Evolutionary conservation across 2,329 filamentous ascomycete species (phyloP).

Genomic region (Fusarium secorum): DNA sequence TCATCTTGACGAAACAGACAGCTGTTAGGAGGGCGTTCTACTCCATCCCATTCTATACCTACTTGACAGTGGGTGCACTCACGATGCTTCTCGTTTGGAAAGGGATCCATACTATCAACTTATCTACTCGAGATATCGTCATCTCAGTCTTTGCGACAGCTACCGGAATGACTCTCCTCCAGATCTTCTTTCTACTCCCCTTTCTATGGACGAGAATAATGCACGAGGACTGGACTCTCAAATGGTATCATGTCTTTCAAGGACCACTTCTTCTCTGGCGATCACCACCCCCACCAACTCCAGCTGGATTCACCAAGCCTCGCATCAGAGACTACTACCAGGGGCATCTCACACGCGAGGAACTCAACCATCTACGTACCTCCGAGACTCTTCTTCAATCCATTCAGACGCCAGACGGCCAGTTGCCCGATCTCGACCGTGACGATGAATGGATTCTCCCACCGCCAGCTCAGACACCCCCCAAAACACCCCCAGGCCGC

Average conservation of each 20-base stretch:
- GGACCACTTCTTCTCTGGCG: conserved; percentile 57
- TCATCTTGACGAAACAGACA: conserved; percentile 41
- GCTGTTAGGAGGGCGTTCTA: conserved; percentile 47
- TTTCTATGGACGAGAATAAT: conserved; percentile 60
- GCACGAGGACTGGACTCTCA: conserved; percentile 60
- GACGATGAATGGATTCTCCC: conserved; percentile 47
- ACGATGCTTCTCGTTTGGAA: conserved; percentile 63
- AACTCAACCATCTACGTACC: conserved; percentile 50
- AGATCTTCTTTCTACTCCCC: conserved; percentile 59
- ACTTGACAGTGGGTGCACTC: conserved; percentile 47
- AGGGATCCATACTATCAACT: conserved; percentile 42
- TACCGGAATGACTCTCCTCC: conserved; percentile 51
- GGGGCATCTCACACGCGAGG: conserved; percentile 56
- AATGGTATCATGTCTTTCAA: conserved; percentile 56
- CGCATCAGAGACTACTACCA: conserved; percentile 58
- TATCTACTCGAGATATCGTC: conserved; percentile 38
- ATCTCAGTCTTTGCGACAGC: conserved; percentile 55
- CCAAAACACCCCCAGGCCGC: conserved; percentile 13
- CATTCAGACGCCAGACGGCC: conserved; percentile 41
- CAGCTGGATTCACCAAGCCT: conserved; percentile 52
- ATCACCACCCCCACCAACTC: conserved; percentile 47
- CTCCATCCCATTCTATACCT: conserved; percentile 50
- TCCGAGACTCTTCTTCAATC: conserved; percentile 48
- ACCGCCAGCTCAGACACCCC: conserved; percentile 40
- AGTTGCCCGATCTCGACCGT: conserved; percentile 39